A percentile compares a stretch with the other conserved stretches of the same genome.
Evolutionary conservation across 495 filamentous ascomycete genomes (phyloP).

Genomic region (Bathelium albidoporum): DNA sequence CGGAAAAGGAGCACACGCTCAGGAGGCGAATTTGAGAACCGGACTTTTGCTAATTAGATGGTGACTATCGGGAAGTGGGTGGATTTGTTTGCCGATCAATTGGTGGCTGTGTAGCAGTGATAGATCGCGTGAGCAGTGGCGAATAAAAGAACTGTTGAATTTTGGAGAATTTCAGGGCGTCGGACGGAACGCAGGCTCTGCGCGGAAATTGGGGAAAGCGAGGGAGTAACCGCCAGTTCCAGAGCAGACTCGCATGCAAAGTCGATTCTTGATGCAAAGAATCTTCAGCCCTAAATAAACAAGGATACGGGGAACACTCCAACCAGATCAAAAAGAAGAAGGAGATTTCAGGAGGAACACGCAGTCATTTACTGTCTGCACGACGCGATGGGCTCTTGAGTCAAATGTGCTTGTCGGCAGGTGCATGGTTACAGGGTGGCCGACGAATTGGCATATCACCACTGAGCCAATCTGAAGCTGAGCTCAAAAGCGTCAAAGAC

Average conservation of each 20-base stretch:
- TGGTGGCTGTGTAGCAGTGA: background rate
- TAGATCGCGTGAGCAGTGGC: background rate
- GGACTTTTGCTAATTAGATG: background rate
- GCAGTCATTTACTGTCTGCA: background rate
- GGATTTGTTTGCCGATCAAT: background rate
- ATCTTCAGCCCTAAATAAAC: background rate
- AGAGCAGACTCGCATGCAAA: background rate
- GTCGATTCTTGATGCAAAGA: background rate
- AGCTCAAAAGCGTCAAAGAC: background rate
- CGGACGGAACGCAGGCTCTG: background rate
- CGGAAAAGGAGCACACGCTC: background rate
- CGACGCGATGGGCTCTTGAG: background rate
- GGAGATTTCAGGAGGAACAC: background rate
- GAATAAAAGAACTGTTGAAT: background rate
- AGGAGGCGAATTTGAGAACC: background rate
- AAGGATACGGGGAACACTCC: background rate
- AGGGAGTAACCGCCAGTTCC: background rate
- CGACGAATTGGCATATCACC: background rate
- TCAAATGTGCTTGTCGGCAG: background rate
- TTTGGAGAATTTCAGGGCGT: background rate
- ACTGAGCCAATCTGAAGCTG: conserved; percentile 2
- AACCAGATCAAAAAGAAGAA: background rate
- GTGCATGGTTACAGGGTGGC: background rate
- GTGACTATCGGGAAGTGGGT: background rate
- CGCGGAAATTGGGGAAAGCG: background rate